phyloP scores from a whole-genome alignment of 805 yeast species.

The Komagataella mondaviorum region DNA sequence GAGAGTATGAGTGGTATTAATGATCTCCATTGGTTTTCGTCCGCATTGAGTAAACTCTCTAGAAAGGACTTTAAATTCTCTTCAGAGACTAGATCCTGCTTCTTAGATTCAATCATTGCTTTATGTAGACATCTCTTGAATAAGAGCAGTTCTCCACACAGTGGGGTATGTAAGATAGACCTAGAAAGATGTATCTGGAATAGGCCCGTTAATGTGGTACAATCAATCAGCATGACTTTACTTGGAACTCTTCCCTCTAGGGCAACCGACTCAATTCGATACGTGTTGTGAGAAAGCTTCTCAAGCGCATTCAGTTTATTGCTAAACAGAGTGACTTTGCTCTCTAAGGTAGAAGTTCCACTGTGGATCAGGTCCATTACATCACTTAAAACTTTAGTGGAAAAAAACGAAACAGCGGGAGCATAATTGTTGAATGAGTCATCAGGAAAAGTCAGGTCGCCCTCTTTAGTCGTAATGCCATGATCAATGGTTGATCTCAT shows the following conservation, averaged over 20 bases:
- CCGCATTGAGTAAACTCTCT: not conserved
- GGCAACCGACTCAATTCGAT: conserved; percentile 5
- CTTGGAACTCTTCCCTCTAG: conserved; percentile 6
- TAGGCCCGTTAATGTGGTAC: conserved; percentile 18
- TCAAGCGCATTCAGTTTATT: conserved; percentile 11
- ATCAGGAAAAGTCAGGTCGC: not conserved
- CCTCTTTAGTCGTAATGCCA: not conserved
- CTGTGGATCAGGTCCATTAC: conserved; percentile 18
- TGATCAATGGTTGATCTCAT: not conserved
- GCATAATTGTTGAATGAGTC: conserved; percentile 7
- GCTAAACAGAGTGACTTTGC: conserved; percentile 12
- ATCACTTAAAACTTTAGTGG: conserved; percentile 19
- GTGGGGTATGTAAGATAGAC: conserved; percentile 15
- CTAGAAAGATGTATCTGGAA: conserved; percentile 17
- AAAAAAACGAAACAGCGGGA: conserved; percentile 15
- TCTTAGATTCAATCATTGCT: not conserved
- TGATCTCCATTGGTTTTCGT: conserved; percentile 15
- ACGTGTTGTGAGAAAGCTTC: conserved; percentile 7
- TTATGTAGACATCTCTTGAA: conserved; percentile 9
- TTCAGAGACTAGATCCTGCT: not conserved
- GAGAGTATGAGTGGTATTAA: conserved; percentile 16
- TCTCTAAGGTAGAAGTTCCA: conserved; percentile 11
- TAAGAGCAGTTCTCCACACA: conserved; percentile 19
- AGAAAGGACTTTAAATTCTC: conserved; percentile 4
- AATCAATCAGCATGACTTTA: conserved; percentile 19